Evolutionary conservation across 169 alveolate genomes (phyloP), one percentile per base, ranked within the genome.

Genomic region (Eimeria sp.): DNA sequence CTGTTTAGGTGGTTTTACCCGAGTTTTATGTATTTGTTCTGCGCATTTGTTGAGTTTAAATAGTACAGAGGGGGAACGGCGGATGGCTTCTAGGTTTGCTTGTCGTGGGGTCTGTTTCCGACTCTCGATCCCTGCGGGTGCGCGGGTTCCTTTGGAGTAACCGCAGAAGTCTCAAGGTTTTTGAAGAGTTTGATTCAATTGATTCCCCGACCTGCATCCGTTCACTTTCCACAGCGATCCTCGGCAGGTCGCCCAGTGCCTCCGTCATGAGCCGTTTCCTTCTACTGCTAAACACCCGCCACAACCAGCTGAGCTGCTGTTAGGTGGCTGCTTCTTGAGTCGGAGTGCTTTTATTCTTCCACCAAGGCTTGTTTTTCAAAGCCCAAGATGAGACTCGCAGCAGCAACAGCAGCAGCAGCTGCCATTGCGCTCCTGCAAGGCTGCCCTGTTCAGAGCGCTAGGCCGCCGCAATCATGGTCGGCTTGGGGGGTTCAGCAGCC

Each of bases 101-200:
- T 54, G 61, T 27, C 47, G 84, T 27, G 84, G 84, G 84, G 58
- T 43, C 43, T 20, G 5, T 45, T 43, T 11, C 20, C 13, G 47
- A 75, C 84, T 16, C 30, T 75, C 84, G 84, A 75, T 75, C 84
- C 84, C 84, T 43, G 20, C 14, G 84, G 84, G 84, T 75, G 84
- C 84, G 54, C 20, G 54, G 10, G 13, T 27, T 27, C 34, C 18
- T 45, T 43, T 75, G 13, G 30, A 7, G 47, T 14, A 51, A 51
- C 58, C 10, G n/a, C 43, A 27, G 25, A 75, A 7, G 54, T 27
- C 51, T 22, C 13, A 13, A 27, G 58, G 27, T 25, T 18, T 51
- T 27, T 30, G 7, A 2, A 18, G 84, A 11, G 14, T 2, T 1
- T n/a, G 34, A 16, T 75, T 75, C 25, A 45, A 75, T 34, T 34